phyloP scores from a whole-genome alignment of 2,329 filamentous ascomycete genomes.

The Aspergillus vadensis region DNA sequence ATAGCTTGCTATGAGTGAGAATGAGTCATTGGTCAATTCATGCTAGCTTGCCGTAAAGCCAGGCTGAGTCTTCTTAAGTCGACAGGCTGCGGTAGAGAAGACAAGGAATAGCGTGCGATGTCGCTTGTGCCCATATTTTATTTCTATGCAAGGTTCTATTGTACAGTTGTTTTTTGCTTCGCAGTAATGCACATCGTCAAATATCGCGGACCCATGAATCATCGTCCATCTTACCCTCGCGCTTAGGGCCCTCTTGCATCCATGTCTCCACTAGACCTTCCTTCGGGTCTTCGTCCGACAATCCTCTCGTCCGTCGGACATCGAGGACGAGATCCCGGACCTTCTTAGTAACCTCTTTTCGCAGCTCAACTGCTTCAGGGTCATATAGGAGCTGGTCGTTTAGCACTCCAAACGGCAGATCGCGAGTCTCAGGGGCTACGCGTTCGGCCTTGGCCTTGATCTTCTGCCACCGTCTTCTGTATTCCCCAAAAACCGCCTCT shows the following conservation, averaged over 20 bases:
- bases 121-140: not conserved
- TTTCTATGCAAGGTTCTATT: slow-evolving; percentile 19
- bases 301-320: slow-evolving; percentile 70
- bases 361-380: slow-evolving; percentile 72
- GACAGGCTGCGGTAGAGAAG: not conserved
- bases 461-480: slow-evolving; percentile 72
- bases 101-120: not conserved
- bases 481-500: slow-evolving; percentile 74
- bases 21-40: not conserved
- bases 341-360: slow-evolving; percentile 76
- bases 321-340: slow-evolving; percentile 80
- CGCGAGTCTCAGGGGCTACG: slow-evolving; percentile 38
- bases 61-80: too few relatives aligned
- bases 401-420: slow-evolving; percentile 56
- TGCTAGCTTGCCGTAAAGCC: too few relatives aligned
- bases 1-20: too few relatives aligned
- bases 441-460: slow-evolving; percentile 59
- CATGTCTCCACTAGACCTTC: slow-evolving; percentile 80
- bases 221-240: slow-evolving; percentile 62
- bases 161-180: not conserved
- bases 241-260: slow-evolving; percentile 58
- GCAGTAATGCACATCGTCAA: slow-evolving; percentile 31
- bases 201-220: slow-evolving; percentile 62
- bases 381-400: slow-evolving; percentile 67
- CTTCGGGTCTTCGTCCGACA: slow-evolving; percentile 78